A percentile compares a stretch with the other conserved stretches of the same genome.
Conservation (phyloP, 352 stramenopile genomes). For the Phytophthora vignae region DNA sequence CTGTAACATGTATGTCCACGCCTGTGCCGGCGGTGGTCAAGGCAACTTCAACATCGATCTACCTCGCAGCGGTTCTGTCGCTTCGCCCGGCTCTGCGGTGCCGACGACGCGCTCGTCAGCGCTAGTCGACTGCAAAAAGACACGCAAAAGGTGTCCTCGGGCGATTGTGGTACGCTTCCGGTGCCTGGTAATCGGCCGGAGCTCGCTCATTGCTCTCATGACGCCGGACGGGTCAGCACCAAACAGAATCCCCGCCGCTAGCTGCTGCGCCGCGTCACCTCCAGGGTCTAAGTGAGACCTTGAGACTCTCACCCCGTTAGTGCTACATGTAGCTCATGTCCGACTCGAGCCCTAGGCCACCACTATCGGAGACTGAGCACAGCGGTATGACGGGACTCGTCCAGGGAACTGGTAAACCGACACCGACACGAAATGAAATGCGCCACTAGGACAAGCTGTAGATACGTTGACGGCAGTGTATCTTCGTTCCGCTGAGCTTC, state of each 20-base stretch:
- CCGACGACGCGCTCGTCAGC: constrained; percentile 10
- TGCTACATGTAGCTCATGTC: too few species aligned
- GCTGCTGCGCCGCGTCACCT: too few species aligned
- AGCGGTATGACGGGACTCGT: too few species aligned
- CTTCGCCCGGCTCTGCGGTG: constrained; percentile 4
- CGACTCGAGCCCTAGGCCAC: too few species aligned
- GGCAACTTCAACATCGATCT: constrained; percentile 10
- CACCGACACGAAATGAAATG: background rate
- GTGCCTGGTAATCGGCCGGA: constrained; percentile 17
- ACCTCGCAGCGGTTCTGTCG: background rate
- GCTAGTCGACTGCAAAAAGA: constrained; percentile 10
- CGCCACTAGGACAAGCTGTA: background rate
- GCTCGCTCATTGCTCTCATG: too few species aligned
- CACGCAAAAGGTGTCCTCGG: constrained; percentile 15
- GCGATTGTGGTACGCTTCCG: constrained; percentile 36
- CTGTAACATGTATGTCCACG: too few species aligned
- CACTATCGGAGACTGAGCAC: too few species aligned
- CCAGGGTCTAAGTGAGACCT: too few species aligned
- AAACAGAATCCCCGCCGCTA: too few species aligned
- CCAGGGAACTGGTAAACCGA: constrained; percentile 14
- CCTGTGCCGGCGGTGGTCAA: background rate
- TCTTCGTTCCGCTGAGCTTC: background rate
- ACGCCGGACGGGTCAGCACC: too few species aligned
- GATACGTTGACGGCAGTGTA: background rate
- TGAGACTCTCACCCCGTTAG: too few species aligned